Evolutionary conservation across 2,329 filamentous ascomycete species (phyloP).

Genomic region (Colletotrichum graminicola): DNA sequence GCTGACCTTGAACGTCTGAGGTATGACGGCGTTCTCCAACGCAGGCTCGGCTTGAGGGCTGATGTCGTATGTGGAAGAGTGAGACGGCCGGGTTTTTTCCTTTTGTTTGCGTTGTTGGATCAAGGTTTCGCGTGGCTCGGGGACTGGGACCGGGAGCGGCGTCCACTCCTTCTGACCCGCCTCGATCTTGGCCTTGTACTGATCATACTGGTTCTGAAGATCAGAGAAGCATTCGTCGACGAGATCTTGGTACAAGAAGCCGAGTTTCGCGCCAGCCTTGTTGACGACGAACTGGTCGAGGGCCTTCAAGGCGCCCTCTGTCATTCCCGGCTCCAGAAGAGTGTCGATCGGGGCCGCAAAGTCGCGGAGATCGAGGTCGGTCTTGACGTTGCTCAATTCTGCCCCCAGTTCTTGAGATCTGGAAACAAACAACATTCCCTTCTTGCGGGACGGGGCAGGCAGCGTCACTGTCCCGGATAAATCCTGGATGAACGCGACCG

Average conservation of each 20-base stretch:
- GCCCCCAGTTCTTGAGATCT: slow-evolving; percentile 50
- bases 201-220: slow-evolving; percentile 48
- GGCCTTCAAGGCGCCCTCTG: slow-evolving; percentile 50
- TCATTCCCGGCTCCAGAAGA: slow-evolving; percentile 55
- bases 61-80: slow-evolving; percentile 53
- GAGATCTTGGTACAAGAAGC: slow-evolving; percentile 58
- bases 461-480: slow-evolving; percentile 51
- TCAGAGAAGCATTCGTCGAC: slow-evolving; percentile 53
- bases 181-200: slow-evolving; percentile 41
- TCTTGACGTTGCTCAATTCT: slow-evolving; percentile 55
- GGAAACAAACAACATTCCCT: slow-evolving; percentile 53
- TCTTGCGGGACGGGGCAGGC: slow-evolving; percentile 55
- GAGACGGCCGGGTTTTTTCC: slow-evolving; percentile 57
- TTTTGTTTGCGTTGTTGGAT: slow-evolving; percentile 55
- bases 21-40: accelerated
- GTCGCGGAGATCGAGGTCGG: slow-evolving; percentile 54
- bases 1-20: slow-evolving; percentile 52
- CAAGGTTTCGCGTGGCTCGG: slow-evolving; percentile 43
- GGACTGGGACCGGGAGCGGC: slow-evolving; percentile 39
- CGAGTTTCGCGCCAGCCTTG: slow-evolving; percentile 55
- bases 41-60: slow-evolving; percentile 10
- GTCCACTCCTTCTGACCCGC: slow-evolving; percentile 37
- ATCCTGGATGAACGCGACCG: slow-evolving; percentile 55
- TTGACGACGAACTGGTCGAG: slow-evolving; percentile 55
- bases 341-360: slow-evolving; percentile 58